A percentile compares a stretch with the other conserved stretches of the same genome.
phyloP scores from a whole-genome alignment of 116 monocot genomes.

The Papilionanthe hybrid region DNA sequence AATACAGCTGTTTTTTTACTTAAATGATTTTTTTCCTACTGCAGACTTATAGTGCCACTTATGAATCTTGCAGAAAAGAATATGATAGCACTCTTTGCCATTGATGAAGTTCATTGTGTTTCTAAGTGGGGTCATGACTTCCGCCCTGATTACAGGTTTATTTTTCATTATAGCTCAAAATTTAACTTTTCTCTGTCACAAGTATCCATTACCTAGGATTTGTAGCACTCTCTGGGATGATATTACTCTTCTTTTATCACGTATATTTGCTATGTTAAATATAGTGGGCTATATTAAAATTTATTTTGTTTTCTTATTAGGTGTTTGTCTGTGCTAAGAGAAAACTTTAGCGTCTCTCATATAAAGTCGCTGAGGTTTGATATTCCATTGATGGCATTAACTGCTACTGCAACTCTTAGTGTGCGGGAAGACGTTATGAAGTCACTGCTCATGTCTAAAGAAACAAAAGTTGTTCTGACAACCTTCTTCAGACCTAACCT shows the following conservation, averaged over 20 bases:
- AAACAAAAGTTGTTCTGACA: slow-evolving; percentile 63
- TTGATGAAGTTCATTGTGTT: slow-evolving; percentile 99
- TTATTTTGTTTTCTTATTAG: slow-evolving; percentile 27
- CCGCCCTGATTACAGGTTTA: slow-evolving; percentile 87
- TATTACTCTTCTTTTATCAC: neutral
- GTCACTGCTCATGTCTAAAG: slow-evolving; percentile 66
- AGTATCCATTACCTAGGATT: neutral
- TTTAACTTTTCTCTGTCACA: slow-evolving; percentile 2
- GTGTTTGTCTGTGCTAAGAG: slow-evolving; percentile 71
- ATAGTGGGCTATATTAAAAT: neutral
- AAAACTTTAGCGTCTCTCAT: slow-evolving; percentile 65
- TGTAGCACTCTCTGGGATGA: slow-evolving; percentile 2
- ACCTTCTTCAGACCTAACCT: slow-evolving; percentile 94
- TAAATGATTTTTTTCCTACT: slow-evolving; percentile 4
- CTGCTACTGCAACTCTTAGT: slow-evolving; percentile 87
- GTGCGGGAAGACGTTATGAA: slow-evolving; percentile 83
- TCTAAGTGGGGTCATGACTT: slow-evolving; percentile 99
- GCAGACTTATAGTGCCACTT: slow-evolving; percentile 80
- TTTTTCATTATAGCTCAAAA: slow-evolving; percentile 12
- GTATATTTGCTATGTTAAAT: neutral
- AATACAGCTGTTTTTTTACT: neutral
- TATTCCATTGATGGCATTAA: slow-evolving; percentile 94
- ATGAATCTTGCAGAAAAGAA: slow-evolving; percentile 71
- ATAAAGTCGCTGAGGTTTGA: slow-evolving; percentile 67
- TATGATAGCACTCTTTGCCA: slow-evolving; percentile 94